Conservation (phyloP, 2,329 filamentous ascomycete genomes). For the Sphaerostilbella broomeana region DNA sequence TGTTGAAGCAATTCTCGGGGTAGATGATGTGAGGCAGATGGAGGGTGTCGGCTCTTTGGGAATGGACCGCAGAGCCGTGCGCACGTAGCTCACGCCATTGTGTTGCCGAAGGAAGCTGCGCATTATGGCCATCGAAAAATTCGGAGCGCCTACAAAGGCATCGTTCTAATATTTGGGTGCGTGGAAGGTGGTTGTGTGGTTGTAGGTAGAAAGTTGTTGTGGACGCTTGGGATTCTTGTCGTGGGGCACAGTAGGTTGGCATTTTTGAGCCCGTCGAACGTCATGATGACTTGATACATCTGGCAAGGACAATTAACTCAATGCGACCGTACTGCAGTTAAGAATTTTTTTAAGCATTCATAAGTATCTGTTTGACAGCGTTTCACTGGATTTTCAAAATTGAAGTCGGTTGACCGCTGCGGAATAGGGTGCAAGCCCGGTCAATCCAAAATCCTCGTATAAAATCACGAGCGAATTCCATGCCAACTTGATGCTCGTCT, state of each 20-base stretch:
- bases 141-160: not conserved
- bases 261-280: slow-evolving; percentile 6
- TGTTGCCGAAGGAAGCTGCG: slow-evolving; percentile 19
- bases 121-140: slow-evolving; percentile 6
- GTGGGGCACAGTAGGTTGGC: slow-evolving; percentile 7
- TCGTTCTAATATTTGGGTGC: not conserved
- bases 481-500: slow-evolving; percentile 35
- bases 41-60: not conserved
- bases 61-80: slow-evolving; percentile 14
- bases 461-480: slow-evolving; percentile 17
- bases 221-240: slow-evolving; percentile 4
- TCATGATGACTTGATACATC: slow-evolving; percentile 8
- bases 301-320: not conserved
- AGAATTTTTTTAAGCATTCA: not conserved
- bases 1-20: not conserved
- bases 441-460: too few species aligned
- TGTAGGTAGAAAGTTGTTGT: slow-evolving; percentile 9
- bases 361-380: not conserved
- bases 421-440: too few species aligned
- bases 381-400: too few species aligned
- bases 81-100: slow-evolving; percentile 17
- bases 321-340: too few species aligned
- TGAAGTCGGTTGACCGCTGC: too few species aligned
- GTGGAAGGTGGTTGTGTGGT: not conserved
- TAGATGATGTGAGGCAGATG: not conserved